Evolutionary conservation across 371 early-diverging fungal species (phyloP).

Genomic region (Mucor piriformis): DNA sequence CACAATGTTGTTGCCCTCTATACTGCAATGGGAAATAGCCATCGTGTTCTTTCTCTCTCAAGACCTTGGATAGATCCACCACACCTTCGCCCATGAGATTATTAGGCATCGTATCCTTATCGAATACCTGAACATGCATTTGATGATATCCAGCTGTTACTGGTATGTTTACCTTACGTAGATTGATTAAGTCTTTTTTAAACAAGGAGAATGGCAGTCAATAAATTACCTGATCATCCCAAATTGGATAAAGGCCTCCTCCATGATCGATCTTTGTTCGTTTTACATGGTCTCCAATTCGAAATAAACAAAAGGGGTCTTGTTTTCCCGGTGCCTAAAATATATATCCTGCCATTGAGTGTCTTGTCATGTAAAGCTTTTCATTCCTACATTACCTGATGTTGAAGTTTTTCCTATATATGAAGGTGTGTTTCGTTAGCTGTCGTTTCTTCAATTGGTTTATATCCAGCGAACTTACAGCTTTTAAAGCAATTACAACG

Average conservation of each 20-base stretch:
- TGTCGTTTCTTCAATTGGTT: background rate
- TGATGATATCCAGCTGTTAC: conserved; percentile 23
- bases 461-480: conserved; percentile 22
- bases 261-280: conserved; percentile 25
- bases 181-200: too few relatives aligned
- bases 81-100: conserved; percentile 33
- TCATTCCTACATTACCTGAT: conserved; percentile 17
- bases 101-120: conserved; percentile 27
- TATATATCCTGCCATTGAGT: background rate
- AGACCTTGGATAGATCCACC: conserved; percentile 32
- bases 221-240: conserved; percentile 35
- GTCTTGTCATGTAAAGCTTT: too few relatives aligned
- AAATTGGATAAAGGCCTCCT: conserved; percentile 30
- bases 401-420: conserved; percentile 24
- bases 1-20: conserved; percentile 21
- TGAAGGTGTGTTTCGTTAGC: background rate
- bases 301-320: conserved; percentile 31
- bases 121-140: conserved; percentile 29
- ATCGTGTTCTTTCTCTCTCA: conserved; percentile 35
- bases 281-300: conserved; percentile 20
- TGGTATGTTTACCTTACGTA: conserved; percentile 25
- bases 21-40: conserved; percentile 31
- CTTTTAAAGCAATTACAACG: conserved; percentile 33
- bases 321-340: conserved; percentile 19
- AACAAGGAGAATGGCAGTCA: background rate